Conservation (phyloP, 2,329 filamentous ascomycete genomes). For the Fusarium metavorans region DNA sequence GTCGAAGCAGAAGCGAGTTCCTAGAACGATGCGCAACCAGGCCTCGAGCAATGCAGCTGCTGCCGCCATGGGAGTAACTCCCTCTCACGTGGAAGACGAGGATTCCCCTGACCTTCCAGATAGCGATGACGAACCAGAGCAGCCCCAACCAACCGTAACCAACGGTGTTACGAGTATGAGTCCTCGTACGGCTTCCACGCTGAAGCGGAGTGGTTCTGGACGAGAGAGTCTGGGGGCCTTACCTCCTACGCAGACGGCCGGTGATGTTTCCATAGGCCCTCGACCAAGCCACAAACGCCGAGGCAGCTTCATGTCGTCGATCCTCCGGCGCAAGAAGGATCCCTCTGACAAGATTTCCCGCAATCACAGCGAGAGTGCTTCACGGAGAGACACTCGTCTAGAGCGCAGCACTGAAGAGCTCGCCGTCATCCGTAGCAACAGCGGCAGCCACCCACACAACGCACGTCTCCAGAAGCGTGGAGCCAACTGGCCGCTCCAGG, state of each 20-base stretch:
- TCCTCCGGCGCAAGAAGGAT: constrained; percentile 73
- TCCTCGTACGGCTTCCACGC: constrained; percentile 41
- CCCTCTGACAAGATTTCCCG: constrained; percentile 65
- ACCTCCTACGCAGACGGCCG: constrained; percentile 37
- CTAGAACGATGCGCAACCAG: constrained; percentile 47
- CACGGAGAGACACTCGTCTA: constrained; percentile 71
- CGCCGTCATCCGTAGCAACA: constrained; percentile 56
- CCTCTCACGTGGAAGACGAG: constrained; percentile 60
- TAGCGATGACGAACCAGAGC: constrained; percentile 63
- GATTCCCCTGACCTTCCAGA: constrained; percentile 71
- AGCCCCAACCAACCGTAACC: constrained; percentile 23
- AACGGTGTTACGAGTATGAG: constrained; percentile 20
- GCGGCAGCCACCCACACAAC: constrained; percentile 41
- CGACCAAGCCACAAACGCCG: constrained; percentile 53
- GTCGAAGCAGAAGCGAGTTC: constrained; percentile 49
- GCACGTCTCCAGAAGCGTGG: constrained; percentile 45
- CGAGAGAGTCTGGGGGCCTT: constrained; percentile 49
- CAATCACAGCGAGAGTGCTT: constrained; percentile 66
- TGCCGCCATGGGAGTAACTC: constrained; percentile 50
- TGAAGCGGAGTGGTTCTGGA: constrained; percentile 58
- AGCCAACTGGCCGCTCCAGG: constrained; percentile 51
- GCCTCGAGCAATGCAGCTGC: constrained; percentile 51
- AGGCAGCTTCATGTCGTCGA: constrained; percentile 67
- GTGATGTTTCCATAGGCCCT: constrained; percentile 28
- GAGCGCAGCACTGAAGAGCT: constrained; percentile 70